Evolutionary conservation across 2,329 filamentous ascomycete species (phyloP).

Genomic region (Penicillium crustosum): DNA sequence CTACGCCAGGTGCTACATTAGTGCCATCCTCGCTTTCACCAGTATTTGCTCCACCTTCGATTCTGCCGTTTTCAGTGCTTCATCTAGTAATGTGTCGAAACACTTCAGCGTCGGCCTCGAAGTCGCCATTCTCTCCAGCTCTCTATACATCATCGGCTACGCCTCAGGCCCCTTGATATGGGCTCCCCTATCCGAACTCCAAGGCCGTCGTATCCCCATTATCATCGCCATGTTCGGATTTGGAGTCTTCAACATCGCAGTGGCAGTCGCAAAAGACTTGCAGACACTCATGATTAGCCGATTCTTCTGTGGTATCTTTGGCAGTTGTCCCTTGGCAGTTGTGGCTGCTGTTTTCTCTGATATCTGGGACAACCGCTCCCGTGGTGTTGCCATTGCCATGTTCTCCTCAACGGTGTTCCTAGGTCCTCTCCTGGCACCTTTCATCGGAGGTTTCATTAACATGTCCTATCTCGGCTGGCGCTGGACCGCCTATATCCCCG

Average conservation of each 20-base stretch:
- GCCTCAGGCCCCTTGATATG: conserved; percentile 59
- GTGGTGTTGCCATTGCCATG: conserved; percentile 43
- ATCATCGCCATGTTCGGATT: conserved; percentile 44
- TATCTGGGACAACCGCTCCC: conserved; percentile 49
- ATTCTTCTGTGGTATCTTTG: conserved; percentile 49
- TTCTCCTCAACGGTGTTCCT: conserved; percentile 55
- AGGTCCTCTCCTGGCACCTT: conserved; percentile 54
- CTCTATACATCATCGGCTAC: conserved; percentile 52
- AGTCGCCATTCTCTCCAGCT: conserved; percentile 46
- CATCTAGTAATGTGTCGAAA: conserved; percentile 54
- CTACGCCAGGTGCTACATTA: conserved; percentile 15
- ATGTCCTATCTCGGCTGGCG: conserved; percentile 53
- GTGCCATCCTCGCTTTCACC: conserved; percentile 24
- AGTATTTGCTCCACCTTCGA: conserved; percentile 49
- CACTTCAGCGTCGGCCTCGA: conserved; percentile 46
- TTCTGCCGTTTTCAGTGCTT: conserved; percentile 65
- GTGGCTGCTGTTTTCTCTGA: conserved; percentile 48
- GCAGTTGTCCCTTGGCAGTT: conserved; percentile 44
- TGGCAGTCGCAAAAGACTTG: conserved; percentile 41
- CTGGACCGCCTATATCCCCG: conserved; percentile 56
- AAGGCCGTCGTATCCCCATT: conserved; percentile 55
- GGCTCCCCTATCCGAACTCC: conserved; percentile 62
- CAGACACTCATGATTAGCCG: conserved; percentile 40
- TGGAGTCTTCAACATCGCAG: conserved; percentile 47
- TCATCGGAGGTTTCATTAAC: conserved; percentile 55